Evolutionary conservation across 2,329 filamentous ascomycete genomes (phyloP), one percentile per base, ranked within the genome.

Genomic region (Huntiella bhutanensis): DNA sequence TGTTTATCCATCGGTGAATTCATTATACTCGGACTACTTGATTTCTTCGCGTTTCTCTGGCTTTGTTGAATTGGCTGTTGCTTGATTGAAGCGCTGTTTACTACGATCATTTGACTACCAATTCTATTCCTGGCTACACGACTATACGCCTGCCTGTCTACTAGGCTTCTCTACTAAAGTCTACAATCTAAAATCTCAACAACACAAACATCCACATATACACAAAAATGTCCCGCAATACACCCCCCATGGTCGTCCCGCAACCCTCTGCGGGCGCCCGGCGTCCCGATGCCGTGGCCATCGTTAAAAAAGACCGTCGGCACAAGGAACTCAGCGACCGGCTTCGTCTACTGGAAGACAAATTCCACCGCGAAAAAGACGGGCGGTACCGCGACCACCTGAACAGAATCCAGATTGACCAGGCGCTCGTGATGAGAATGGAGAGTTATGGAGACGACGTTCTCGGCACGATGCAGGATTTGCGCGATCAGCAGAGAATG

Each of bases 341-440:
- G 52, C 73, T 94, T 5, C 71, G 75, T 36, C 73, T 77, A 47
- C 77, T 95, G 62, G 77, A 80, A 46, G 75, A 80, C 46, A 77
- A 78, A 53, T 88, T 94, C 62, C 75, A 77, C 52, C 74, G 80
- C 52, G 86, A 93, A 57, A 75, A 83, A 53, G 85, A 94, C 60
- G 68, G 73, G 52, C 78, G 85, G 55, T 96, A 93, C 61, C 77
- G 87, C 51, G 82, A 91, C 53, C 85, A 95, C 62, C 72, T 95
- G 2, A 80, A 91, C 56, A 84, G 84, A 53, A 76, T 95, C n/a
- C 87, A 95, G 63, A 78, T 84, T 53, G 87, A 94, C 60, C 86
- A 87, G 63, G 83, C 75, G 49, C 71, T 93, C 40, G 84, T 94
- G 53, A 78, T 85, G 60, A 78, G 82, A 54, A 82, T 91, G 45